Evolutionary conservation across 768 basidiomycete genomes (phyloP).

Genomic region (Lyophyllum shimeji): DNA sequence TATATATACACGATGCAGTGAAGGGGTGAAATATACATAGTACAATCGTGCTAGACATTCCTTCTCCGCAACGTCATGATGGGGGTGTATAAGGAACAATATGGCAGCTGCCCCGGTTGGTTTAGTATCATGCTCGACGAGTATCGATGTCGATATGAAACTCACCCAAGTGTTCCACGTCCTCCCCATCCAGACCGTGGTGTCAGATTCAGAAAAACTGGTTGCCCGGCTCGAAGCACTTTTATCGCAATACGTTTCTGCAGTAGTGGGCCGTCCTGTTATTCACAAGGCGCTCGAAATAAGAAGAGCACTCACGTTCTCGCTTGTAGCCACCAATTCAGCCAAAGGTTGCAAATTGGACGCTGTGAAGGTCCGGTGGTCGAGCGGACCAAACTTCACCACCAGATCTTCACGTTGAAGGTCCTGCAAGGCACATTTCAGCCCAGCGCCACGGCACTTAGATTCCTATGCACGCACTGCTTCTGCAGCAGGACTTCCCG

Average conservation of each 20-base stretch:
- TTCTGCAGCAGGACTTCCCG: conserved; percentile 76
- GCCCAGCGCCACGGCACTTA: background rate
- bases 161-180: conserved; percentile 79
- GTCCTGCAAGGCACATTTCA: conserved; percentile 43
- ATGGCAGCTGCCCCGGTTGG: conserved; percentile 47
- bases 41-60: background rate
- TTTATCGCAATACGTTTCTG: conserved; percentile 62
- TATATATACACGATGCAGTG: too few relatives aligned
- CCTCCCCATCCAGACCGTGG: conserved; percentile 86
- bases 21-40: background rate
- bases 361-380: conserved; percentile 47
- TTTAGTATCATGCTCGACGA: conserved; percentile 6
- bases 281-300: background rate
- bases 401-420: conserved; percentile 69
- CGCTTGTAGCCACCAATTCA: conserved; percentile 68
- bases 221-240: conserved; percentile 51
- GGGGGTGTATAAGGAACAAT: conserved; percentile 50
- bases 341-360: conserved; percentile 69
- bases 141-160: conserved; percentile 5
- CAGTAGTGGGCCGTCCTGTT: background rate
- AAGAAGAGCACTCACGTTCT: conserved; percentile 60
- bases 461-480: conserved; percentile 51
- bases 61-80: conserved; percentile 2
- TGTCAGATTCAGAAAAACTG: conserved; percentile 52
- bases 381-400: conserved; percentile 69